A percentile compares a stretch with the other conserved stretches of the same genome.
Evolutionary conservation across 495 filamentous ascomycete species (phyloP).

Genomic region (Penicillium bovifimosum): DNA sequence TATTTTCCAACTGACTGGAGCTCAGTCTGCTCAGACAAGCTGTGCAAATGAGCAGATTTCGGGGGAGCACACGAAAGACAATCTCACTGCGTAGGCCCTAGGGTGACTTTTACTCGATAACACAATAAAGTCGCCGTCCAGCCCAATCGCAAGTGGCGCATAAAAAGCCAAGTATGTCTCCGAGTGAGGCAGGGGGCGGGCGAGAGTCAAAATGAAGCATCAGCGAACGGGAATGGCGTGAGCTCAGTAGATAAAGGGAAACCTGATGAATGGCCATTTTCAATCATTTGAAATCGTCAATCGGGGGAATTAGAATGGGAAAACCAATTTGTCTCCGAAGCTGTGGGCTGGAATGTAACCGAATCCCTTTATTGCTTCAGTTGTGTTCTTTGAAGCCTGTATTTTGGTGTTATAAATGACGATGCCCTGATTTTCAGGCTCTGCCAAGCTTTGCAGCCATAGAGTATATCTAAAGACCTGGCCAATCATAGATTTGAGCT

Average conservation of each 20-base stretch:
- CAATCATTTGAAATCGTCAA: neutral
- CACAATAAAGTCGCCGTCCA: no score
- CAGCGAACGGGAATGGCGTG: no score
- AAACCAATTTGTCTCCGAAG: neutral
- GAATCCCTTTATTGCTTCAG: no score
- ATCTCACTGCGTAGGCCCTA: neutral
- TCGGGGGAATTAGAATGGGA: neutral
- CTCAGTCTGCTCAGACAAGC: neutral
- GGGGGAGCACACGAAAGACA: neutral
- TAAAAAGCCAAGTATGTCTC: no score
- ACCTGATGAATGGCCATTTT: neutral
- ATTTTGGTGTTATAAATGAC: neutral
- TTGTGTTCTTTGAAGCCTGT: neutral
- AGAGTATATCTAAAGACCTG: constrained; percentile 10
- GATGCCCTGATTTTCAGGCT: constrained; percentile 1
- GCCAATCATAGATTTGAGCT: no score
- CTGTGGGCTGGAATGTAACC: neutral
- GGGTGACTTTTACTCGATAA: neutral
- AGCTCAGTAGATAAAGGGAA: no score
- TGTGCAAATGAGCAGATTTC: neutral
- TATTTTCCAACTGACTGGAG: no score
- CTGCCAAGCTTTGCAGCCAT: neutral
- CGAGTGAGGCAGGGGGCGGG: no score
- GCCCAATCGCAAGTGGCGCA: no score
- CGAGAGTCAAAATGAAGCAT: no score